Conservation (phyloP, 495 filamentous ascomycete genomes). For the Aspergillus conjunctus region DNA sequence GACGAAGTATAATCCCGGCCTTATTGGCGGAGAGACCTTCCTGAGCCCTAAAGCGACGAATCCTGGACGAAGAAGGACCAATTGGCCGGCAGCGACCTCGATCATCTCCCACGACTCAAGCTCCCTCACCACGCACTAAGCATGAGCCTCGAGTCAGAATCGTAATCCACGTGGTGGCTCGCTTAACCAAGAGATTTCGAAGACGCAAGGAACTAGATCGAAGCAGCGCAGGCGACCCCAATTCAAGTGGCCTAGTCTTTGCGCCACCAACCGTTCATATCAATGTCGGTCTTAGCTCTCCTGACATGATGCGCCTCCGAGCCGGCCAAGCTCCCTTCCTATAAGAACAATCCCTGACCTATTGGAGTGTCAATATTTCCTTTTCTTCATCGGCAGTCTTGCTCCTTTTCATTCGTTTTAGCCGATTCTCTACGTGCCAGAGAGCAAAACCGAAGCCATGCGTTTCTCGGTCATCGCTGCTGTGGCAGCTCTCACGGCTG, state of each 20-base stretch:
- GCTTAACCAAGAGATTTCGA: neutral
- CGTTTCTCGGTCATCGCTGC: slow-evolving; percentile 17
- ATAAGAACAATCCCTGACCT: slow-evolving; percentile 11
- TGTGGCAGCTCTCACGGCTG: slow-evolving; percentile 17
- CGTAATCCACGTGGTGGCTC: neutral
- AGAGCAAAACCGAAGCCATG: slow-evolving; percentile 7
- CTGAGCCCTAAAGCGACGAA: neutral
- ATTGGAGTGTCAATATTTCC: slow-evolving; percentile 6
- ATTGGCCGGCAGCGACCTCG: neutral
- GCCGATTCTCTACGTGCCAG: neutral
- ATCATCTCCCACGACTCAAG: no score
- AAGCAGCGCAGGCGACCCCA: no score
- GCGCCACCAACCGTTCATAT: neutral
- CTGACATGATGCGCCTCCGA: no score
- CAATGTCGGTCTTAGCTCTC: no score
- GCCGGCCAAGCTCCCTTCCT: neutral
- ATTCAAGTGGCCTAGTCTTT: neutral
- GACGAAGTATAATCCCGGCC: neutral
- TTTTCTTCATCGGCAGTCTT: neutral
- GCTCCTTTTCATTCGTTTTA: slow-evolving; percentile 1
- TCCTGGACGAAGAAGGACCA: neutral
- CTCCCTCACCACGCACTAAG: neutral
- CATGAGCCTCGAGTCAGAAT: no score
- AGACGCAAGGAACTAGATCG: neutral
- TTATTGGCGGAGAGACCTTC: neutral